Base-by-base conservation (phyloP, 306 rosid species). In the Vigna reflexopilosa region DNA sequence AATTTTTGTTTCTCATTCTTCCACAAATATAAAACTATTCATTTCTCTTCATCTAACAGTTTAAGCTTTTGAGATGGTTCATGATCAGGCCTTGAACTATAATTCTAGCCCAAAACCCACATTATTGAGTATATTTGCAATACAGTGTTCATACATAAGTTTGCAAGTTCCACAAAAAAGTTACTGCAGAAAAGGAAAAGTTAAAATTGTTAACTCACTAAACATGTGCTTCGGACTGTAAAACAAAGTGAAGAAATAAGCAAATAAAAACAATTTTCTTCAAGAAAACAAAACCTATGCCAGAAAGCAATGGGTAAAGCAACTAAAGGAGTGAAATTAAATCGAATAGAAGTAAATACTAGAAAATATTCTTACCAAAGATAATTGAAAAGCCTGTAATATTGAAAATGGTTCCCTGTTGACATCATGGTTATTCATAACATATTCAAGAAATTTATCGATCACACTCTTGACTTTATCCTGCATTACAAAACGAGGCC, bases 321-420 rank as follows among this genome's bases (percentile, higher is more conserved):
- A 15, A 65, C 48, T 79, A 63, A 65, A 67, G 24, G 51, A 32
- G 52, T 6, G 4, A 45, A 17, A 20, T 56, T 9, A 6, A 45
- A 77, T 56, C 38, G 8, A 57, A 49, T 16, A 49, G 47, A 67
- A 47, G 50, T 68, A 66, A 78, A 78, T 16, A 26, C 52, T 73
- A 45, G 79, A 81, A 74, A 72, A 30, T 66, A 72, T 66, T 83
- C 91, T 86, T 70, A 93, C 98, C 98, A 93, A 83, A 61, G 97
- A 91, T 79, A 93, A 80, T 88, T 90, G 97, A 74, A 91, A 90
- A 57, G 97, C 91, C 85, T 93, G 94, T 72, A 86, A 80, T 54
- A 82, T 74, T 42, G 92, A 85, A 12, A 71, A 79, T 24, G 90
- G 78, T 75, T 93, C 92, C 22, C 70, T 67, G 14, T 26, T 50